A percentile compares a stretch with the other conserved stretches of the same genome.
These are phyloP conservation scores for bread wheat (Triticum aestivum) DNA, from an alignment of 176 grass and related monocot species.

Conservation along the genomic window DNA sequence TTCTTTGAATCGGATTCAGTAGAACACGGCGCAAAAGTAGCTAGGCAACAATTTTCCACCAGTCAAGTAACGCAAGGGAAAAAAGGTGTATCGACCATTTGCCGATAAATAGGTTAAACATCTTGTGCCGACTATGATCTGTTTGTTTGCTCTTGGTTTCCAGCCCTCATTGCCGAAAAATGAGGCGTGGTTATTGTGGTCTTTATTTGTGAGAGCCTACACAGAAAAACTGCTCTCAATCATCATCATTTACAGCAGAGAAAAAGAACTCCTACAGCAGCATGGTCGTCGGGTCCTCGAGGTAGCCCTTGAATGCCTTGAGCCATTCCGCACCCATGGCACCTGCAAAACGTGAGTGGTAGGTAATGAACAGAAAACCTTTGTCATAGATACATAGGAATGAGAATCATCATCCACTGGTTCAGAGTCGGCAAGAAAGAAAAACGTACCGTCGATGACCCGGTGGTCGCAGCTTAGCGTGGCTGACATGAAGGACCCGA, in stretches of 20 bases:
- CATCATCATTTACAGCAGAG: constrained; percentile 19
- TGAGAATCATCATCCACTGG: not conserved
- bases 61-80: not conserved
- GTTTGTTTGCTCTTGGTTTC: not conserved
- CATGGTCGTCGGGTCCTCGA: constrained; percentile 68
- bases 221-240: constrained; percentile 25
- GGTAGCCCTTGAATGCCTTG: constrained; percentile 73
- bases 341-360: constrained; percentile 29
- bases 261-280: constrained; percentile 26
- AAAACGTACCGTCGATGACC: constrained; percentile 56
- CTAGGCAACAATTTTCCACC: not conserved
- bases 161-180: not conserved
- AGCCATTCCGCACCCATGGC: constrained; percentile 73
- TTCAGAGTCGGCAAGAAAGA: not conserved
- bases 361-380: not conserved
- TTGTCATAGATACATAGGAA: not conserved
- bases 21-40: not conserved
- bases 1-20: not conserved
- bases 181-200: constrained; percentile 6
- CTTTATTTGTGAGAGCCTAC: constrained; percentile 48
- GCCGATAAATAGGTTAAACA: not conserved
- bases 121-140: not conserved
- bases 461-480: constrained; percentile 72
- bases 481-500: constrained; percentile 70
- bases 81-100: not conserved